A percentile compares a stretch with the other conserved stretches of the same genome.
Conservation (phyloP, 2,329 filamentous ascomycete genomes). For the Penicillium sp. region DNA sequence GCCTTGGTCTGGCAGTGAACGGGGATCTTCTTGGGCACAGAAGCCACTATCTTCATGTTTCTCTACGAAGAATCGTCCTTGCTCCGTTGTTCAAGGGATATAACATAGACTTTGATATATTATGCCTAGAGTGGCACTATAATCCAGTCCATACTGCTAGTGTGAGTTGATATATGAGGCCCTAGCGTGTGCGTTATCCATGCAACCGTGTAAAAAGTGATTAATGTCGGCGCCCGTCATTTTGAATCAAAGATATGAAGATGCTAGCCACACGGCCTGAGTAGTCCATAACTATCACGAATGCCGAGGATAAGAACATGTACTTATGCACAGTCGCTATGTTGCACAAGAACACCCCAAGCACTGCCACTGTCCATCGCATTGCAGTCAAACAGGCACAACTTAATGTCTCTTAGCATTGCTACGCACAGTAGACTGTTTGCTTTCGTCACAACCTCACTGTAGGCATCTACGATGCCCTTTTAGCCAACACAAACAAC, state of each 20-base stretch:
- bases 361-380: neutral
- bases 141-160: neutral
- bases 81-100: neutral
- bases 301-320: neutral
- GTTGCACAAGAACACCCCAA: neutral
- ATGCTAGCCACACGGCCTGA: neutral
- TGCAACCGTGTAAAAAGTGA: neutral
- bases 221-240: neutral
- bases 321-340: neutral
- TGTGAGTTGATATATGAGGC: neutral
- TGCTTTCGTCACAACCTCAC: neutral
- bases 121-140: neutral
- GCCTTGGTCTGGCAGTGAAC: constrained; percentile 50
- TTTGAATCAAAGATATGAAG: neutral
- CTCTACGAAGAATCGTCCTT: constrained; percentile 44
- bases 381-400: neutral
- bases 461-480: neutral
- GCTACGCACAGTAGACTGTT: neutral
- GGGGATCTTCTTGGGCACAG: constrained; percentile 39
- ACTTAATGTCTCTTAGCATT: neutral
- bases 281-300: neutral
- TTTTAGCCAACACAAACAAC: neutral
- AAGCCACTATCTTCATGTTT: constrained; percentile 42
- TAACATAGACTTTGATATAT: constrained; percentile 1
- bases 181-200: too few species aligned